Percentiles rank a stretch among this genome's conserved stretches.
Evolutionary conservation across 163 green algal genomes (phyloP).

Genomic region (Coccomyxa subellipsoidea): DNA sequence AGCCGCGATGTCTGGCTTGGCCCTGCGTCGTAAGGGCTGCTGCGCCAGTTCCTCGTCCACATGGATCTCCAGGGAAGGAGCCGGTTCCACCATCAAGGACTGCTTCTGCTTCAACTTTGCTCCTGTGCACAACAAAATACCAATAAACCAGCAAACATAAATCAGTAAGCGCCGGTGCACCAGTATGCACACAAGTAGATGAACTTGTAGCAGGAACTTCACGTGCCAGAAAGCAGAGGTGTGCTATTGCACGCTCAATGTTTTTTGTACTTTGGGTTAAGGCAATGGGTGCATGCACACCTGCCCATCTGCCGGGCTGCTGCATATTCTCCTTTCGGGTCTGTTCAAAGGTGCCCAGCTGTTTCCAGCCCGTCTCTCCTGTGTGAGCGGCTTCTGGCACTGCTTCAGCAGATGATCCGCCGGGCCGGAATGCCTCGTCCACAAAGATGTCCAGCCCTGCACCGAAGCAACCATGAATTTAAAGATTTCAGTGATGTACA

Average conservation of each 20-base stretch:
- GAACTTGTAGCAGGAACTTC: too few relatives aligned
- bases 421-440: constrained; percentile 60
- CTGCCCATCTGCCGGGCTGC: constrained; percentile 48
- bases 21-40: neutral
- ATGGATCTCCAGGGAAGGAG: constrained; percentile 54
- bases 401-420: neutral
- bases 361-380: constrained; percentile 18
- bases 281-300: neutral
- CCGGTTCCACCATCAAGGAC: constrained; percentile 10
- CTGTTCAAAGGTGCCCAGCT: constrained; percentile 37
- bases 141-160: too few relatives aligned
- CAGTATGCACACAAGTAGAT: too few relatives aligned
- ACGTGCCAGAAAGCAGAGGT: neutral
- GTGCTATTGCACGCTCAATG: neutral
- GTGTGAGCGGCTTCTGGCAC: neutral
- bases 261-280: neutral
- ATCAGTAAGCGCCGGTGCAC: too few relatives aligned
- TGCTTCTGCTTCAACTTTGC: constrained; percentile 38
- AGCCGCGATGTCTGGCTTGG: neutral
- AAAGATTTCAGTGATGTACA: too few relatives aligned
- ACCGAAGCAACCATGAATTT: constrained; percentile 1
- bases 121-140: neutral
- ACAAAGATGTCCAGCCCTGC: constrained; percentile 52
- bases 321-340: constrained; percentile 75
- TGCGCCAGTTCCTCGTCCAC: constrained; percentile 66